Conservation (phyloP, 768 basidiomycete genomes). For the Cyclocybe cylindracea region DNA sequence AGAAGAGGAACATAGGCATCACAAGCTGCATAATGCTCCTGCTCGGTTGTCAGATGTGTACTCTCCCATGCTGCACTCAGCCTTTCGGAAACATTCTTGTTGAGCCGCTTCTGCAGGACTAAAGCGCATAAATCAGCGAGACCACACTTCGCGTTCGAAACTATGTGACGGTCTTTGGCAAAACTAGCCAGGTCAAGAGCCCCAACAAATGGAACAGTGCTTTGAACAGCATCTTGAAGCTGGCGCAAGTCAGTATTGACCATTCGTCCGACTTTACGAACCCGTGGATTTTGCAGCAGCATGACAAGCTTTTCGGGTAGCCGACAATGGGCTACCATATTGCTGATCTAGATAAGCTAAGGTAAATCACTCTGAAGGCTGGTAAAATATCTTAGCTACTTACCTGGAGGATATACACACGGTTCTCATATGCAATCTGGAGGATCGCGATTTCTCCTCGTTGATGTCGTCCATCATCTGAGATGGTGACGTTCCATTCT, state of each 20-base stretch:
- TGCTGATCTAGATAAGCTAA: conserved; percentile 12
- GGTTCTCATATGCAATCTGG: conserved; percentile 19
- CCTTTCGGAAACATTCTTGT: conserved; percentile 14
- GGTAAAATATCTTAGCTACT: not conserved
- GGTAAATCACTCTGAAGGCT: conserved; percentile 1
- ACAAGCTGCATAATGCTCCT: conserved; percentile 13
- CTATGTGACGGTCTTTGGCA: conserved; percentile 25
- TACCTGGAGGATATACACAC: conserved; percentile 15
- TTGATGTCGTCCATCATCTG: conserved; percentile 2
- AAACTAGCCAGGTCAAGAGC: conserved; percentile 26
- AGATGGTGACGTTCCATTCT: conserved; percentile 21
- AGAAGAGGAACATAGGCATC: conserved; percentile 14
- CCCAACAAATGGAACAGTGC: conserved; percentile 20
- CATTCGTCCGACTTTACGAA: conserved; percentile 23
- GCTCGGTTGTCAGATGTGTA: conserved; percentile 6
- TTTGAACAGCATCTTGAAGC: conserved; percentile 15
- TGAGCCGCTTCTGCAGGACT: conserved; percentile 17
- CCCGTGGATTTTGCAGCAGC: conserved; percentile 12
- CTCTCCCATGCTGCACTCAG: conserved; percentile 14
- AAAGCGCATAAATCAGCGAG: conserved; percentile 30
- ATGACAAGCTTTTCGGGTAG: conserved; percentile 13
- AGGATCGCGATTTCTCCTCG: conserved; percentile 15
- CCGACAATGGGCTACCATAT: conserved; percentile 9
- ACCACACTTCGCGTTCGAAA: conserved; percentile 12
- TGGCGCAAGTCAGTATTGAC: conserved; percentile 21